Conservation (phyloP, 345 rosid genomes). For the Schrenkiella parvula region DNA sequence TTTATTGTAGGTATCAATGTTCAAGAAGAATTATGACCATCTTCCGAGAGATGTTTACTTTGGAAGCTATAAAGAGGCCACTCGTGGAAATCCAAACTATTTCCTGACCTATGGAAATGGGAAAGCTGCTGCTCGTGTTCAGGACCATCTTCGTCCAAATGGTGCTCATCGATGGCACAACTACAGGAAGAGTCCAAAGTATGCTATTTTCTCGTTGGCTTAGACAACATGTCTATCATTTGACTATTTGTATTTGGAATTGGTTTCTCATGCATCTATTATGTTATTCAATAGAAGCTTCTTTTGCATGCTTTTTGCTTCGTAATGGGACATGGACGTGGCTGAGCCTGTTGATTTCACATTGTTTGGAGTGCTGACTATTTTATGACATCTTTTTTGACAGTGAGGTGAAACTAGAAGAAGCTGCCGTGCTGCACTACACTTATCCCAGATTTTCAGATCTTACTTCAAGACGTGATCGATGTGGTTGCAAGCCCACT, state of each 20-base stretch:
- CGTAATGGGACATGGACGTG: background rate
- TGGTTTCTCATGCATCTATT: background rate
- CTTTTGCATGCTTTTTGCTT: background rate
- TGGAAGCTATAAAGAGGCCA: slow-evolving; percentile 76
- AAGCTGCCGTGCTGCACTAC: slow-evolving; percentile 87
- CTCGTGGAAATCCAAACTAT: slow-evolving; percentile 89
- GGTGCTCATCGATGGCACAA: slow-evolving; percentile 99
- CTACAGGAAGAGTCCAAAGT: slow-evolving; percentile 76
- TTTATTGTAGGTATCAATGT: slow-evolving; percentile 73
- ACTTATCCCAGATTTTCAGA: slow-evolving; percentile 89
- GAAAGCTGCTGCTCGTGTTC: slow-evolving; percentile 91
- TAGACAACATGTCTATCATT: slow-evolving; percentile 12
- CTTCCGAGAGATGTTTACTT: slow-evolving; percentile 83
- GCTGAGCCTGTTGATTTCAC: background rate
- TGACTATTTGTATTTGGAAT: background rate
- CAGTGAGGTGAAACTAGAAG: slow-evolving; percentile 82
- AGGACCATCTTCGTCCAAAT: slow-evolving; percentile 91
- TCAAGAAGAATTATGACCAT: slow-evolving; percentile 92
- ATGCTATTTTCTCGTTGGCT: slow-evolving; percentile 15
- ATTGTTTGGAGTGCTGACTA: background rate
- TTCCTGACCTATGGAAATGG: slow-evolving; percentile 96
- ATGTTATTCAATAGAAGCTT: background rate
- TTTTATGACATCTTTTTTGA: slow-evolving; percentile 6
- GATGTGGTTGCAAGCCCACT: slow-evolving; percentile 99
- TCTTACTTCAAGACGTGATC: slow-evolving; percentile 93